Percentiles rank a stretch among this genome's conserved stretches.
Conservation (phyloP, 768 basidiomycete species). For the Boletus patriciae region DNA sequence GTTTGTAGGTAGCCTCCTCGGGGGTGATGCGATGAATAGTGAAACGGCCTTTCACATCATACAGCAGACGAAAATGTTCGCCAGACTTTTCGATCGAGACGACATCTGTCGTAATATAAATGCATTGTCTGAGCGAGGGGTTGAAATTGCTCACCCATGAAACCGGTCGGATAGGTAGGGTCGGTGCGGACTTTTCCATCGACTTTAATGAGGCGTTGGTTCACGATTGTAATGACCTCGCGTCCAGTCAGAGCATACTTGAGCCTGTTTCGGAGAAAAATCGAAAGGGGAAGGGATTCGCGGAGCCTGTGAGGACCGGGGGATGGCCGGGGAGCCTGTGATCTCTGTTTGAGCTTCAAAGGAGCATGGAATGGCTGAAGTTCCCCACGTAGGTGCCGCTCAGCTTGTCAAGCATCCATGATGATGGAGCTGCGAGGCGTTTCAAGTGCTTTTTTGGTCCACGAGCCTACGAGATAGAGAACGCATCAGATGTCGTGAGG, state of each 20-base stretch:
- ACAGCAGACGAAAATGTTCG: conserved; percentile 98
- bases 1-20: conserved; percentile 96
- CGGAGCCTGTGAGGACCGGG: conserved; percentile 99
- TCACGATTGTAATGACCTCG: conserved; percentile 94
- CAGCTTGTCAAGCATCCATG: conserved; percentile 99
- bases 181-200: conserved; percentile 99
- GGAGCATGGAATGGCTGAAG: not conserved
- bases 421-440: conserved; percentile 93
- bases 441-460: conserved; percentile 99
- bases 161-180: conserved; percentile 93
- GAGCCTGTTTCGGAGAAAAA: conserved; percentile 98
- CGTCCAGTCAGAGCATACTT: conserved; percentile 98
- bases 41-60: conserved; percentile 99
- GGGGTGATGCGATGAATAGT: conserved; percentile 98
- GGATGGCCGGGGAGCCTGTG: conserved; percentile 90
- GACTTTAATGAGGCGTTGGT: conserved; percentile 96
- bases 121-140: not conserved
- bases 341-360: conserved; percentile 8
- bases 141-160: conserved; percentile 72
- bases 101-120: conserved; percentile 61
- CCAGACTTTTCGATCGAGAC: conserved; percentile 96
- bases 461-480: conserved; percentile 62
- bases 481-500: conserved; percentile 16
- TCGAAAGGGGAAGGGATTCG: conserved; percentile 94
- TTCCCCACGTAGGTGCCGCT: conserved; percentile 85